Conservation (phyloP, 2,329 filamentous ascomycete genomes). For the Cytospora paraplurivora region DNA sequence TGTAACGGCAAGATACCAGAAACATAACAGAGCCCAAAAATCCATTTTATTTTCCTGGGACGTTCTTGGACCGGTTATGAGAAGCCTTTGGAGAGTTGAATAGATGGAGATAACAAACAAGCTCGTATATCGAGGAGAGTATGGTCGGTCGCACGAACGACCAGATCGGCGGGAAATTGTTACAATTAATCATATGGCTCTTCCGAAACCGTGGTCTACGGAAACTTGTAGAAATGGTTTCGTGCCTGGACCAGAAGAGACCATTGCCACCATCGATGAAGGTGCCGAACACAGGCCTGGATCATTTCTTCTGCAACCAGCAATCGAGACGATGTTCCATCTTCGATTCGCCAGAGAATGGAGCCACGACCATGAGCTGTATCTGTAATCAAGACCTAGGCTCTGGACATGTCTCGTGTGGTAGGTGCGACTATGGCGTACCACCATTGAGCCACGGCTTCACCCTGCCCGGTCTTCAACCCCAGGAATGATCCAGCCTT, state of each 20-base stretch:
- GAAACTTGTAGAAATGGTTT: background rate
- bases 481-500: no score
- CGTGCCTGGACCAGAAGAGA: background rate
- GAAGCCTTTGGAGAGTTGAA: no score
- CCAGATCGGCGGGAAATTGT: background rate
- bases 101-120: no score
- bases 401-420: no score
- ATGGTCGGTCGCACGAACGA: background rate
- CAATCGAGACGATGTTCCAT: background rate
- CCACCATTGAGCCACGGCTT: no score
- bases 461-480: no score
- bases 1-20: slow-evolving; percentile 4
- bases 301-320: background rate
- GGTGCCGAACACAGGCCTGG: background rate
- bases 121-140: no score
- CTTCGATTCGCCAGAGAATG: background rate
- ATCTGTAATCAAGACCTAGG: no score
- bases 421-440: no score
- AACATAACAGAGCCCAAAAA: slow-evolving; percentile 8
- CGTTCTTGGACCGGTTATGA: no score
- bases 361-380: no score
- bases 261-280: background rate
- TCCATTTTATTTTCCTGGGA: slow-evolving; percentile 1
- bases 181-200: background rate
- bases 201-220: background rate